These are phyloP conservation scores for Trifolium pratense DNA, from an alignment of 306 rosid species.

Conservation along the genomic window DNA sequence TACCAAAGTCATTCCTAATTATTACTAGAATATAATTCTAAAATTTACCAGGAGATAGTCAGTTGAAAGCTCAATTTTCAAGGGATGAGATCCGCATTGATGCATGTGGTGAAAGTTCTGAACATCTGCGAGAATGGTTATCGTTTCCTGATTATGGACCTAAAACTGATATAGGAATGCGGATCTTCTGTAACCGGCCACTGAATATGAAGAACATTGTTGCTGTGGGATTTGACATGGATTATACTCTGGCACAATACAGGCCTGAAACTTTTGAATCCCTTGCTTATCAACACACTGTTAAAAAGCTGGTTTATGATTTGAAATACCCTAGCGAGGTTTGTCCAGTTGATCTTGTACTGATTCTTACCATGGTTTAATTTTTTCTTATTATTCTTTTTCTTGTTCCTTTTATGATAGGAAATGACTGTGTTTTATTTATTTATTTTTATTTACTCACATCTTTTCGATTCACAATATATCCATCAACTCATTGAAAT, in stretches of 20 bases:
- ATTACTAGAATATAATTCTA: background rate
- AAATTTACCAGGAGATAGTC: constrained; percentile 55
- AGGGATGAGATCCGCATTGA: constrained; percentile 57
- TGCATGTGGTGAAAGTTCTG: constrained; percentile 39
- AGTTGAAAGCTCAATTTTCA: constrained; percentile 50
- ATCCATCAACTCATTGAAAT: constrained; percentile 21
- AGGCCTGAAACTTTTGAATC: constrained; percentile 95
- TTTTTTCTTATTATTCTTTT: constrained; percentile 12
- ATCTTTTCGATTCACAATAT: background rate
- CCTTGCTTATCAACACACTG: constrained; percentile 88
- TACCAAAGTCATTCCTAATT: constrained; percentile 20
- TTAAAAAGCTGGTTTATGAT: constrained; percentile 79
- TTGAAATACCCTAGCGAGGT: constrained; percentile 91
- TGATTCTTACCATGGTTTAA: background rate
- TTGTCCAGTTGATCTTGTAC: constrained; percentile 42
- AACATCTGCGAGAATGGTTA: constrained; percentile 65
- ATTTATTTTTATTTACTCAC: constrained; percentile 15
- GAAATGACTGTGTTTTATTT: constrained; percentile 8
- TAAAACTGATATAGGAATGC: constrained; percentile 71
- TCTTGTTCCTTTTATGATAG: constrained; percentile 16
- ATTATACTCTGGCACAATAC: constrained; percentile 97
- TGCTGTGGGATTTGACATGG: constrained; percentile 99
- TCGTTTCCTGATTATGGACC: constrained; percentile 58
- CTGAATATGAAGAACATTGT: constrained; percentile 90
- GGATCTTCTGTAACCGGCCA: constrained; percentile 88